phyloP scores from a whole-genome alignment of 2,329 filamentous ascomycete species.

The Whalleya microplaca region DNA sequence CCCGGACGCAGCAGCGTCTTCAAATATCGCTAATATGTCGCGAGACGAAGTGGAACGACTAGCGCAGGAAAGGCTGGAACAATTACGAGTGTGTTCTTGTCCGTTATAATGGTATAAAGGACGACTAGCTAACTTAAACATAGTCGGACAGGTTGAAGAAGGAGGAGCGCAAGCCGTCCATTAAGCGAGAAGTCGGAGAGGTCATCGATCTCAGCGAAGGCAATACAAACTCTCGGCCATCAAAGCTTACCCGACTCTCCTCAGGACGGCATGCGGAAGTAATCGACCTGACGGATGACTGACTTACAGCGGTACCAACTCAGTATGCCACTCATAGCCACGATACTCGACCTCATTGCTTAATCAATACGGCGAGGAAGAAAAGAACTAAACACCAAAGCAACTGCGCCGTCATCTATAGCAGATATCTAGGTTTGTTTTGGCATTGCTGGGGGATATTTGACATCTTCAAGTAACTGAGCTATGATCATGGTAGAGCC shows the following conservation, averaged over 20 bases:
- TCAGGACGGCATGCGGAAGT: slow-evolving; percentile 7
- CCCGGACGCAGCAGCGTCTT: slow-evolving; percentile 4
- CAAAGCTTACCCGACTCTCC: slow-evolving; percentile 13
- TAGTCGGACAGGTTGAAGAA: slow-evolving; percentile 18
- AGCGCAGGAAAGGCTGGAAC: slow-evolving; percentile 33
- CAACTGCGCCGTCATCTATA: neutral
- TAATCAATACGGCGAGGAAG: neutral
- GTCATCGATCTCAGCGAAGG: slow-evolving; percentile 30
- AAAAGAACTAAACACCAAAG: neutral
- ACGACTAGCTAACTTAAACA: neutral
- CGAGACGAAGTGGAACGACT: slow-evolving; percentile 31
- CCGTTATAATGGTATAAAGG: neutral
- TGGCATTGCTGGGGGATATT: neutral
- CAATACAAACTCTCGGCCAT: neutral
- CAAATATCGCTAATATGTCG: slow-evolving; percentile 23
- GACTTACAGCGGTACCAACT: neutral
- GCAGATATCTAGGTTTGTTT: neutral
- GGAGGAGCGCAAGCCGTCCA: slow-evolving; percentile 12
- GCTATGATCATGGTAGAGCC: neutral
- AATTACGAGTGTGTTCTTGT: slow-evolving; percentile 31
- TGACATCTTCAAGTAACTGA: neutral
- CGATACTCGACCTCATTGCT: neutral
- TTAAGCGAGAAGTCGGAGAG: slow-evolving; percentile 32
- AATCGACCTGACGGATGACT: slow-evolving; percentile 30
- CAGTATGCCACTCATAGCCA: neutral